These are phyloP conservation scores for Plantago ovata DNA, from an alignment of 257 asterid species.

Conservation along the genomic window DNA sequence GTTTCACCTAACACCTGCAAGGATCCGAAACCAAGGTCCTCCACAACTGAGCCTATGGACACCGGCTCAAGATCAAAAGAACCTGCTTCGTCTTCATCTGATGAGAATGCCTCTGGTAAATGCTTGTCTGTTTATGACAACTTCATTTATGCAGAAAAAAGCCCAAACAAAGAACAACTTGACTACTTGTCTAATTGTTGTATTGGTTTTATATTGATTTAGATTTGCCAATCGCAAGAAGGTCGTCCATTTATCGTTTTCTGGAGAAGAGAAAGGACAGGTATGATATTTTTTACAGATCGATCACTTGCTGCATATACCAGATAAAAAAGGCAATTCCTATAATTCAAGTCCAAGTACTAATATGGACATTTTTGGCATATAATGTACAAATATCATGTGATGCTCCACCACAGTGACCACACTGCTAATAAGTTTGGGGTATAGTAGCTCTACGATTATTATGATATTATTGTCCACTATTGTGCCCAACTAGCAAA, in stretches of 20 bases:
- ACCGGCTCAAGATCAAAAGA: background rate
- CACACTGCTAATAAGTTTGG: too few relatives aligned
- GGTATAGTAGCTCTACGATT: too few relatives aligned
- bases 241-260: slow-evolving; percentile 77
- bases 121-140: background rate
- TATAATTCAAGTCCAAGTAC: too few relatives aligned
- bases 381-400: too few relatives aligned
- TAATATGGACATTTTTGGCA: too few relatives aligned
- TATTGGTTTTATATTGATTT: slow-evolving; percentile 9
- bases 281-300: slow-evolving; percentile 26
- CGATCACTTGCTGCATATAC: background rate
- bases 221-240: slow-evolving; percentile 84
- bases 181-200: background rate
- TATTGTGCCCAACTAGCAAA: too few relatives aligned
- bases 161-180: background rate
- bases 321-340: background rate
- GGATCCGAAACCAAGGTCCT: slow-evolving; percentile 13
- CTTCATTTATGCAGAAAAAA: background rate
- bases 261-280: slow-evolving; percentile 77
- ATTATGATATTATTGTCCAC: too few relatives aligned
- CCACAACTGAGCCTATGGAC: slow-evolving; percentile 14
- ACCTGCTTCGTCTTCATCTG: slow-evolving; percentile 14
- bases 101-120: slow-evolving; percentile 41
- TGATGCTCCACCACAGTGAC: too few relatives aligned
- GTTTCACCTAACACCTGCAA: slow-evolving; percentile 19